Base-by-base conservation (phyloP, 306 rosid species). In the Boehmeria nivea region DNA sequence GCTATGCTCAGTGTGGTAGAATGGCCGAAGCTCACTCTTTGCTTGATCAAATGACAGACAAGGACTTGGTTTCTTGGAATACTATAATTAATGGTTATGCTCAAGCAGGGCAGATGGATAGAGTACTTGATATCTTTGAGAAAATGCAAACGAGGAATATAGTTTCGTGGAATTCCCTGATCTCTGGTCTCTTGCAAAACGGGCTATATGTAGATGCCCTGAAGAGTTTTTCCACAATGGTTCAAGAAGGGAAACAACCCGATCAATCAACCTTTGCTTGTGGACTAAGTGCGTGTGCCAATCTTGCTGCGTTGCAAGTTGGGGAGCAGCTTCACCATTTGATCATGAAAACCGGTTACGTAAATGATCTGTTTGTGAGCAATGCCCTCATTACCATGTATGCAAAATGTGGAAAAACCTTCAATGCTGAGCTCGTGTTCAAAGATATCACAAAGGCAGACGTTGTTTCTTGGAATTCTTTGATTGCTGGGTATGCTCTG, bases 361-460 rank as follows among this genome's bases (percentile, higher is more conserved):
- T 61, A 53, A 71, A 64, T 7, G 87, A 86, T 71, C 60, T 89
- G 44, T 77, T 77, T 57, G 87, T 86, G 28, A 62, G 70, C 57
- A 89, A 83, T 74, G 79, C 94, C 39, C 73, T 89, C 69, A 79
- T 86, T 61, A 61, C 81, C 45, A 81, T 86, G 95, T 89, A 89
- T 36, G 79, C 85, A 31, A 89, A 86, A 79, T 75, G 85, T 20
- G 94, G 87, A 66, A 60, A 66, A 57, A 61, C 81, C 9, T 37
- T 23, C 28, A 68, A 48, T 61, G 86, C 97, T 36, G 73, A 77
- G 52, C 71, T 63, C 20, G 71, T 81, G 54, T 89, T 89, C 42
- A 52, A 65, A 72, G 85, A 75, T 55, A 77, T 63, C 28, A 54
- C 55, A 40, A 24, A 53, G 19, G 60, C 59, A 8, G 95, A 89